These are phyloP conservation scores for Larix kaempferi DNA, from an alignment of 75 land plant species.

Conservation along the genomic window DNA sequence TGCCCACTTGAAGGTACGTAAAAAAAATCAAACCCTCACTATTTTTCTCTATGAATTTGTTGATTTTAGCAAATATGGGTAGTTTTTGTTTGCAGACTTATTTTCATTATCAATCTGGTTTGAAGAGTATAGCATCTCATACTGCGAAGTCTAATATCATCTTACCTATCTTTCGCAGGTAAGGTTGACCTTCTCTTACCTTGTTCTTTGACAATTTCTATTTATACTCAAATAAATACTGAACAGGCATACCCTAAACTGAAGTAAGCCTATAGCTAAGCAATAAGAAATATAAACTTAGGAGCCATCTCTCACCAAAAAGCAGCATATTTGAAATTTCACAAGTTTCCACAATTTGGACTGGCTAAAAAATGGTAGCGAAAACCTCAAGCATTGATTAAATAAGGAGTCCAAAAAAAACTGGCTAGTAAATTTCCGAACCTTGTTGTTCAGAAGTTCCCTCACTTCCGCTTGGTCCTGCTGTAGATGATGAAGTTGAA, in stretches of 20 bases:
- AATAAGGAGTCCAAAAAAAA: not conserved
- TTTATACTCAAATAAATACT: not conserved
- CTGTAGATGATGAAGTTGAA: slow-evolving; percentile 29
- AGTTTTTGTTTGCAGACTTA: too few species aligned
- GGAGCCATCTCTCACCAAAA: not conserved
- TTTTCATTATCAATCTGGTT: not conserved
- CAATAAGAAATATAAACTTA: not conserved
- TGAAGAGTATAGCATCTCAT: not conserved
- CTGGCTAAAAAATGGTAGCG: not conserved
- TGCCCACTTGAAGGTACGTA: too few species aligned
- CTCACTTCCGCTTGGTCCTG: slow-evolving; percentile 17
- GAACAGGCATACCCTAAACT: not conserved
- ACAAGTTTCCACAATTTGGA: not conserved
- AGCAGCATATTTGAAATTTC: not conserved
- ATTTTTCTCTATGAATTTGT: too few species aligned
- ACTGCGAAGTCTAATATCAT: not conserved
- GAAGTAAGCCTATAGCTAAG: not conserved
- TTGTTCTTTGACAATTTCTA: not conserved
- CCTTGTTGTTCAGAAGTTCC: slow-evolving; percentile 19
- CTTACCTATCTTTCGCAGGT: too few species aligned
- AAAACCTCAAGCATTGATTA: not conserved
- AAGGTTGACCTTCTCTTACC: too few species aligned
- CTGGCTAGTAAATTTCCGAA: not conserved
- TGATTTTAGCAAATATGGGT: too few species aligned
- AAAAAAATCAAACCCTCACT: too few species aligned